Base-by-base conservation (phyloP, 2,329 filamentous ascomycete genomes). In the Acephala macrosclerotiorum region DNA sequence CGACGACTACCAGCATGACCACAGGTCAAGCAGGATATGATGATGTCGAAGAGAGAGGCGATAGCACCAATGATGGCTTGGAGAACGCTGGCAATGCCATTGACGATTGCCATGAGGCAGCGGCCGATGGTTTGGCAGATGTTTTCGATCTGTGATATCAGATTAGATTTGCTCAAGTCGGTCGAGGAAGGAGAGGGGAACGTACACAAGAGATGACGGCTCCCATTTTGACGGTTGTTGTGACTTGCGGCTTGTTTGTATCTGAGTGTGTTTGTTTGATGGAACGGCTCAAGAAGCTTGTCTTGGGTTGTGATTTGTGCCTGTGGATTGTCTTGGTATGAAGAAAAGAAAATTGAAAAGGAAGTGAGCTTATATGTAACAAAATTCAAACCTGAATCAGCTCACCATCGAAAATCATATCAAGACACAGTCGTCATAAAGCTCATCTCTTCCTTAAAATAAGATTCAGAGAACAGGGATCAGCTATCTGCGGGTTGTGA, bases 21-120 rank as follows among this genome's bases (percentile, higher is more conserved):
- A 62, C 77, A 79, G 40, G 77, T 79, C 26, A 79, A 61, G 71
- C 74, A 79, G 36, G 72, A 75, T 70, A 79, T 75, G 60, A 79
- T 71, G 67, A 78, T 75, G 62, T 73, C 72, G 69, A 79, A 77
- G 71, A 79, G 72, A 20, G 69, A 61, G 35, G 73, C 74, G 47
- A 76, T 75, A 53, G 70, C 75, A 18, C 69, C 68, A 61, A 77
- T 72, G 67, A 77, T 75, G 9, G 70, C 73, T 66, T 74, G 68
- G n/a, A 76, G 72, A 35, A 76, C 68, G n/a, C 65, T 65, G 45
- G 74, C 85, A 68, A 87, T 85, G 59, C 80, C 83, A 70, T 85
- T 84, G 68, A 87, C 81, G 68, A 87, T 80, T 69, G 81, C 81
- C 81, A 85, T 77, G 47, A 77, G 69, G 49, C 72, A 72, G 29